Evolutionary conservation across 1,284 basidiomycete species (phyloP).

Genomic region (Sutorius eximius): DNA sequence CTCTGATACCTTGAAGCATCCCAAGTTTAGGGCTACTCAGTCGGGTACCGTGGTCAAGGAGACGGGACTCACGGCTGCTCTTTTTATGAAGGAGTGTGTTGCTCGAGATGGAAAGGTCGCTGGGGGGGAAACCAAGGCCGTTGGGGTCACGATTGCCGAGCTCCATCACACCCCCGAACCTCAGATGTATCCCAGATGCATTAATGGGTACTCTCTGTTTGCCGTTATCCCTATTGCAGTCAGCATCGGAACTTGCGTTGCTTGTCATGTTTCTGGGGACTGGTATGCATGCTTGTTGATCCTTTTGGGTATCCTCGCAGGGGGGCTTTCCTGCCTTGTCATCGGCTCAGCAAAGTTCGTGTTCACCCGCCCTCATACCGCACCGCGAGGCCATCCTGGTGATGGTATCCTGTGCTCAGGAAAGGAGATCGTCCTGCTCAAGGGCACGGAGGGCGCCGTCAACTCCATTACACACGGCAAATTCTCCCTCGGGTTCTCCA

Average conservation of each 20-base stretch:
- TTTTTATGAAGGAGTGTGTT: slow-evolving; percentile 25
- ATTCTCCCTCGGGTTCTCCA: slow-evolving; percentile 29
- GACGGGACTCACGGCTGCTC: slow-evolving; percentile 27
- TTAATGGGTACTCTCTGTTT: slow-evolving; percentile 20
- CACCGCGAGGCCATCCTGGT: slow-evolving; percentile 26
- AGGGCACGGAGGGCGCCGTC: slow-evolving; percentile 31
- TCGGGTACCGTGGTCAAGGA: slow-evolving; percentile 30
- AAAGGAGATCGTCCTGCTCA: slow-evolving; percentile 26
- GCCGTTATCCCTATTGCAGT: slow-evolving; percentile 29
- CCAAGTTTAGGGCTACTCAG: slow-evolving; percentile 26
- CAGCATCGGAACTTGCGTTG: slow-evolving; percentile 27
- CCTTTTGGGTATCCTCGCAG: slow-evolving; percentile 34
- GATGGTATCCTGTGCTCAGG: slow-evolving; percentile 28
- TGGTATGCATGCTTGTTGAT: slow-evolving; percentile 35
- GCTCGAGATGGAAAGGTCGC: slow-evolving; percentile 9
- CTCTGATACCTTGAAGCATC: slow-evolving; percentile 28
- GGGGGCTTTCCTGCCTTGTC: slow-evolving; percentile 27
- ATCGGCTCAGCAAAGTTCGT: slow-evolving; percentile 32
- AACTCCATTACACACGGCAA: slow-evolving; percentile 32
- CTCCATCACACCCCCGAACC: slow-evolving; percentile 18
- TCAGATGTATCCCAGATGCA: slow-evolving; percentile 19
- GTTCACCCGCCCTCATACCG: slow-evolving; percentile 27
- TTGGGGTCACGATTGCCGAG: slow-evolving; percentile 28
- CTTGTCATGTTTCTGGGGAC: slow-evolving; percentile 24
- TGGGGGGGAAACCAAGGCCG: slow-evolving; percentile 23